These are phyloP conservation scores for Ambrosia trifida DNA, from an alignment of 129 eudicot genomes.

Conservation along the genomic window DNA sequence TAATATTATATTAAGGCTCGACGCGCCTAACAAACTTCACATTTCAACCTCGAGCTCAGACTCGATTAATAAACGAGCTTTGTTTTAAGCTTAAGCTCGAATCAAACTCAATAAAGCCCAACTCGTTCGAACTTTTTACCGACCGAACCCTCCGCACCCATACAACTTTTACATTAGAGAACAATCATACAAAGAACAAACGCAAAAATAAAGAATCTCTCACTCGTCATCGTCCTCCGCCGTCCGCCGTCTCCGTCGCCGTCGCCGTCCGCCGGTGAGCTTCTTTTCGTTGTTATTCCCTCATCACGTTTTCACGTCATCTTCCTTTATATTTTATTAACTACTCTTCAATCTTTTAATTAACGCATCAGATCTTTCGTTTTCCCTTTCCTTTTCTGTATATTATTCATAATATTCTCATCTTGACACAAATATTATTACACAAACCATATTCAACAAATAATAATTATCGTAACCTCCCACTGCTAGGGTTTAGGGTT, in stretches of 20 bases:
- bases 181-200: background rate
- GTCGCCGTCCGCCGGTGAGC: constrained; percentile 31
- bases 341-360: background rate
- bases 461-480: background rate
- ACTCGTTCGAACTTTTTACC: too few relatives aligned
- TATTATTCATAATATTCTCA: background rate
- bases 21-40: too few relatives aligned
- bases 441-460: background rate
- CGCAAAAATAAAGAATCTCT: constrained; percentile 11
- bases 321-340: background rate
- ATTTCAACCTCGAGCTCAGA: too few relatives aligned
- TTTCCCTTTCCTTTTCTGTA: background rate
- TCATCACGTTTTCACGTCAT: background rate
- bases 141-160: too few relatives aligned
- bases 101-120: too few relatives aligned
- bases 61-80: too few relatives aligned
- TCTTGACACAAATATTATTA: background rate
- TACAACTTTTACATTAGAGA: too few relatives aligned
- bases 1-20: too few relatives aligned
- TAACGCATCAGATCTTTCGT: constrained; percentile 5
- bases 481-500: constrained; percentile 39
- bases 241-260: constrained; percentile 32
- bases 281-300: background rate
- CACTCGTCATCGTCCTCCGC: constrained; percentile 14
- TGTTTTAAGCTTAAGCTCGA: too few relatives aligned